These are phyloP conservation scores for Russula emetica DNA, from an alignment of 768 basidiomycete genomes.

Conservation along the genomic window DNA sequence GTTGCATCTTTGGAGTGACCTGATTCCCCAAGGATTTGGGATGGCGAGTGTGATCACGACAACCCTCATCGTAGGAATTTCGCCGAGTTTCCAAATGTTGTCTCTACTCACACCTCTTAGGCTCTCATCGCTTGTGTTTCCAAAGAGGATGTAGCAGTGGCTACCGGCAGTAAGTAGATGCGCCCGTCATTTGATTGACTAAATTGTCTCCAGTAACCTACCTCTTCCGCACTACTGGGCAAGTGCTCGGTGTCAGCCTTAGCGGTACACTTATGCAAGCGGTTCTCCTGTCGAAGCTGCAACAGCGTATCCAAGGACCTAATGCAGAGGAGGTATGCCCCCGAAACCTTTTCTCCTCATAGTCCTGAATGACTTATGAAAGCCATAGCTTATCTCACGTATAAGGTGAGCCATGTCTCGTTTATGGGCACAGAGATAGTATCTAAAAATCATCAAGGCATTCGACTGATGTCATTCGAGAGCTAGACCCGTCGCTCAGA, in stretches of 20 bases:
- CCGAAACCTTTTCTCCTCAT: conserved; percentile 20
- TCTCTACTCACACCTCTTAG: conserved; percentile 38
- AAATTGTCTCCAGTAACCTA: conserved; percentile 66
- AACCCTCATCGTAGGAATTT: conserved; percentile 66
- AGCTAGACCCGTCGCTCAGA: conserved; percentile 50
- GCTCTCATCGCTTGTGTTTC: conserved; percentile 83
- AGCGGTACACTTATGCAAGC: conserved; percentile 82
- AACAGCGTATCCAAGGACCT: conserved; percentile 70
- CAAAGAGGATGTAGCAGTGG: conserved; percentile 80
- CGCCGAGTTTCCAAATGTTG: not conserved
- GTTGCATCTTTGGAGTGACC: conserved; percentile 70
- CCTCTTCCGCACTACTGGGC: conserved; percentile 88
- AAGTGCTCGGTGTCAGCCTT: conserved; percentile 91
- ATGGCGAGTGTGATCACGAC: conserved; percentile 83
- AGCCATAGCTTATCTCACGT: conserved; percentile 59
- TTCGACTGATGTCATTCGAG: conserved; percentile 66
- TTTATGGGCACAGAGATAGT: conserved; percentile 15
- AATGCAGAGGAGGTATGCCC: conserved; percentile 61
- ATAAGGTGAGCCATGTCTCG: conserved; percentile 47
- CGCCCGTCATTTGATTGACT: not conserved
- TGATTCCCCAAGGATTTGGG: conserved; percentile 78
- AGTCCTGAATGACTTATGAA: conserved; percentile 20
- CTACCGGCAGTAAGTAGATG: conserved; percentile 75
- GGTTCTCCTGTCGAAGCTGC: conserved; percentile 66
- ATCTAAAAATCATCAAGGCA: conserved; percentile 43